Base-by-base conservation (phyloP, 2,329 filamentous ascomycete genomes). In the Alternaria viburni region DNA sequence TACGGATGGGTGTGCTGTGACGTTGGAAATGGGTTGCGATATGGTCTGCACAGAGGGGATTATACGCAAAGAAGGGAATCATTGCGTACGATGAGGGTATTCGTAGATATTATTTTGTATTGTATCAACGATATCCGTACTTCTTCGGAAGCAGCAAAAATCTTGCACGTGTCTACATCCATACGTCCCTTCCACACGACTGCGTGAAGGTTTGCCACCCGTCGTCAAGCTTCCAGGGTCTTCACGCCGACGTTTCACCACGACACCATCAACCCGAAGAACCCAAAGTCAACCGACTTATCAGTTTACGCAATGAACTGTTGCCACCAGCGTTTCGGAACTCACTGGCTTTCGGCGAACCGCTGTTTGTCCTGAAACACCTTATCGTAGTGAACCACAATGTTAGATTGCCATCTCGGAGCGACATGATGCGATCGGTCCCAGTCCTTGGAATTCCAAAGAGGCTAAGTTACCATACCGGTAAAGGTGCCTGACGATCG, bases 321-420 rank as follows among this genome's bases (percentile, higher is more conserved):
- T 41, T 46, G 51, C 54, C 49, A 21, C 49, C 25, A 30, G 30
- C 51, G 59, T 65, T 62, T 65, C 51, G 51, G 59, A 65, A 62
- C 59, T 11, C n/a, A 36, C 11, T 23, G 28, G 19, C 49, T 25
- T 43, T 26, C 19, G 12, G 30, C 32, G 32, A 59, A 52, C 23
- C 49, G 28, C 28, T 51, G 28, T 51, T 51, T 51, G 49, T n/a
- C 28, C 11, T 51, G 49, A 36, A 23, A 51, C 49, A 51, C 13
- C n/a, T 41, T 51, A 1, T 3, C 0, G 7, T n/a, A 21, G 49
- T 32, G 13, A 51, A 51, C 49, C 28, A 51, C 28, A 21, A 21
- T 36, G 49, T 51, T 51, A 11, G 13, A 36, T 2, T 19, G 17
- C 36, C 32, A n/a, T 36, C 30, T 23, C 28, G 49, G 49, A 51